phyloP scores from a whole-genome alignment of 23 red algal genomes.

The Agarophyton chilense region DNA sequence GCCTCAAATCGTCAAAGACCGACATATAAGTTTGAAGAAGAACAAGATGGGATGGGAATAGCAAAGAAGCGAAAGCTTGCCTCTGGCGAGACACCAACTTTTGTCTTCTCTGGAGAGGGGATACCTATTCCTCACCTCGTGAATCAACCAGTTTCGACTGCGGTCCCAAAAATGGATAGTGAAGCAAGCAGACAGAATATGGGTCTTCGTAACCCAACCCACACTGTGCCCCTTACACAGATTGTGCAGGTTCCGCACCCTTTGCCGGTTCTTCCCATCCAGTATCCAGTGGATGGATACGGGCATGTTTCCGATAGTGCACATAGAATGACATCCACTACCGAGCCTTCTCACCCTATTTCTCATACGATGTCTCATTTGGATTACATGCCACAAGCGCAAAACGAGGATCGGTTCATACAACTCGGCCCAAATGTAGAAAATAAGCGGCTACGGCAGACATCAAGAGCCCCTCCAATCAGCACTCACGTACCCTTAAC shows the following conservation, averaged over 20 bases:
- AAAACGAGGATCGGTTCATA: too few relatives aligned
- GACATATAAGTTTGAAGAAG: constrained; percentile 49
- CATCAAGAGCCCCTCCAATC: too few relatives aligned
- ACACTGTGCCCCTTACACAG: neutral
- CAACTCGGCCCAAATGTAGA: too few relatives aligned
- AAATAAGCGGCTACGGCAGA: too few relatives aligned
- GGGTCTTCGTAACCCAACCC: neutral
- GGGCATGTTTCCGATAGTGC: neutral
- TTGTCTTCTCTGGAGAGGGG: neutral
- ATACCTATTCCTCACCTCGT: neutral
- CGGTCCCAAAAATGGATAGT: neutral
- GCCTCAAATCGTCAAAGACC: constrained; percentile 42
- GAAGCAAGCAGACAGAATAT: neutral
- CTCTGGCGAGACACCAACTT: constrained; percentile 6
- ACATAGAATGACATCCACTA: too few relatives aligned
- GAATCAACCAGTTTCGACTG: neutral
- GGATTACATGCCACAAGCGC: too few relatives aligned
- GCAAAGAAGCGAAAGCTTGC: constrained; percentile 11
- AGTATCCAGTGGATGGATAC: neutral
- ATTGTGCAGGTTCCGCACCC: neutral
- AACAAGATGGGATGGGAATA: neutral
- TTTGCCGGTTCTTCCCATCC: neutral
- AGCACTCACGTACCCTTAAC: too few relatives aligned
- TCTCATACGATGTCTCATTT: neutral
- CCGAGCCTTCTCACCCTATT: neutral